Conservation (phyloP, 2,329 filamentous ascomycete species). For the Acarospora socialis region DNA sequence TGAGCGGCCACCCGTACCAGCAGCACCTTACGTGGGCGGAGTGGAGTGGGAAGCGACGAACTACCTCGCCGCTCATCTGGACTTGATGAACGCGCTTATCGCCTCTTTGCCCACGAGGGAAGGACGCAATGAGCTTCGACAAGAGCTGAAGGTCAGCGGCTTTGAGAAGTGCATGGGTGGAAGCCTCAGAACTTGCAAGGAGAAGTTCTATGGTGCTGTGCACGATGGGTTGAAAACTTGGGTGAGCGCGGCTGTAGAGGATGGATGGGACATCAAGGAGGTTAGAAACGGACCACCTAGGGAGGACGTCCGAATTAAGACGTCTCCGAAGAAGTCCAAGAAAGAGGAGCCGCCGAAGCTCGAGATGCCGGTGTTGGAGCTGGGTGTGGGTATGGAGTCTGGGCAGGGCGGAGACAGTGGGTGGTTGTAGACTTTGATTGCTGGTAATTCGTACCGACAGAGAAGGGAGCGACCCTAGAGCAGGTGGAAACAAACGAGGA, state of each 20-base stretch:
- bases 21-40: slow-evolving; percentile 88
- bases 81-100: slow-evolving; percentile 80
- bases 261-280: slow-evolving; percentile 72
- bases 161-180: slow-evolving; percentile 83
- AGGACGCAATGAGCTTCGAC: slow-evolving; percentile 66
- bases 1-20: slow-evolving; percentile 77
- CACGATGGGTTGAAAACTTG: slow-evolving; percentile 81
- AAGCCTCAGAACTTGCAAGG: slow-evolving; percentile 80
- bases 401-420: slow-evolving; percentile 12
- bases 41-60: slow-evolving; percentile 99
- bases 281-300: slow-evolving; percentile 46
- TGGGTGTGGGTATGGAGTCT: too few species aligned
- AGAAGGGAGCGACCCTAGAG: too few species aligned
- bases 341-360: slow-evolving; percentile 45
- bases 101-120: slow-evolving; percentile 57
- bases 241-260: slow-evolving; percentile 74
- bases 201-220: slow-evolving; percentile 89
- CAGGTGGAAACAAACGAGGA: too few species aligned
- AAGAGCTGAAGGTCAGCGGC: slow-evolving; percentile 64
- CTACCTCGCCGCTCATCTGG: slow-evolving; percentile 82
- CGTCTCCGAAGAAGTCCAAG: slow-evolving; percentile 37
- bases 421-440: slow-evolving; percentile 4
- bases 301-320: slow-evolving; percentile 25
- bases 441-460: too few species aligned
- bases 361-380: slow-evolving; percentile 44